These are phyloP conservation scores for Apiospora hydei DNA, from an alignment of 2,329 filamentous ascomycete species.

Conservation along the genomic window DNA sequence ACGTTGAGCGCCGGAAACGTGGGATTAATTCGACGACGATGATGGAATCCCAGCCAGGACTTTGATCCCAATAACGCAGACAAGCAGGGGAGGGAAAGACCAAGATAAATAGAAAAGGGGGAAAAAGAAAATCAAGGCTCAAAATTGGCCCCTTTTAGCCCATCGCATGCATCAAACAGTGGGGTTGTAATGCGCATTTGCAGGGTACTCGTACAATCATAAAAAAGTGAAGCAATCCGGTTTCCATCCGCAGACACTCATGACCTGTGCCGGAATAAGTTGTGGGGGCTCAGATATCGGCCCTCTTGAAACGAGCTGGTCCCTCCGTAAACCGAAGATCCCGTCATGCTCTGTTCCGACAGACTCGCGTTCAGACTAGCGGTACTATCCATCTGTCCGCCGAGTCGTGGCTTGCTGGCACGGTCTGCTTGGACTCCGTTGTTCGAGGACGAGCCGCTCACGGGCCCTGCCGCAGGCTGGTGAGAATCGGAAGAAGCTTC, in stretches of 20 bases:
- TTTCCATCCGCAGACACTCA: not conserved
- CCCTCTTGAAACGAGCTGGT: constrained; percentile 24
- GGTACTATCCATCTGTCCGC: constrained; percentile 21
- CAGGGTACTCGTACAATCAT: constrained; percentile 23
- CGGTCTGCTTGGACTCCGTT: not conserved
- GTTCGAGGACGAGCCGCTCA: not conserved
- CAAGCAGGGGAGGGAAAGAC: not conserved
- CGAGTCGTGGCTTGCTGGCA: not conserved
- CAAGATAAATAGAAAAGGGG: not conserved
- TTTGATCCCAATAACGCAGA: not conserved
- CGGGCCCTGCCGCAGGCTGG: not conserved
- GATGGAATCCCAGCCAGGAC: not conserved
- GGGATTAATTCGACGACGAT: not conserved
- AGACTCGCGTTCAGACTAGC: constrained; percentile 23
- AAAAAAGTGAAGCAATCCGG: not conserved
- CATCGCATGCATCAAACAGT: constrained; percentile 8
- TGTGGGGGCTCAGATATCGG: not conserved
- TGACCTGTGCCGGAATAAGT: not conserved
- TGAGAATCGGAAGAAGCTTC: not conserved
- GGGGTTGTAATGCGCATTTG: constrained; percentile 8
- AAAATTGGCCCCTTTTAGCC: not conserved
- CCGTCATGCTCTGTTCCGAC: constrained; percentile 23
- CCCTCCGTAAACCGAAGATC: constrained; percentile 22
- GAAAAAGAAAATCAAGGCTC: not conserved
- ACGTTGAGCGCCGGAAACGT: not conserved